Conservation (phyloP, 345 rosid species). For the Psidium guajava region DNA sequence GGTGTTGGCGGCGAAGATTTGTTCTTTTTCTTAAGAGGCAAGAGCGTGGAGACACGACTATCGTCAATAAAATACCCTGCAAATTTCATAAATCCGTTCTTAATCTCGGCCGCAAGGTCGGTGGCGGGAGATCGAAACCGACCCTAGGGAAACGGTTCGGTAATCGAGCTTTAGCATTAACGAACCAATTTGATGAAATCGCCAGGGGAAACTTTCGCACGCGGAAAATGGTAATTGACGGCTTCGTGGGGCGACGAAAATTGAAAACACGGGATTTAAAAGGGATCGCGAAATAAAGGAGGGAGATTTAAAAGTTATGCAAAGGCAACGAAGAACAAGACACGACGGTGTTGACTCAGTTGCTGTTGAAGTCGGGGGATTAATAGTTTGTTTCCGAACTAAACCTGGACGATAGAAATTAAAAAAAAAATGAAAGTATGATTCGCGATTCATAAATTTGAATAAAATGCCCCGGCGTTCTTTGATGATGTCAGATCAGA, state of each 20-base stretch:
- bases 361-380: neutral
- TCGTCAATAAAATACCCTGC: neutral
- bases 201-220: too few relatives aligned
- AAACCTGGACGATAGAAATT: neutral
- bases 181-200: neutral
- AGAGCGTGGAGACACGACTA: neutral
- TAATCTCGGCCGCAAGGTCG: accelerated
- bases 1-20: too few relatives aligned
- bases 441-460: too few relatives aligned
- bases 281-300: neutral
- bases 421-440: too few relatives aligned
- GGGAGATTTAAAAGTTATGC: neutral
- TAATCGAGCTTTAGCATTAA: neutral
- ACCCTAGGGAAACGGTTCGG: neutral
- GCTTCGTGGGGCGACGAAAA: neutral
- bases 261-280: neutral
- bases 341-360: accelerated
- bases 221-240: neutral
- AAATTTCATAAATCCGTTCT: neutral
- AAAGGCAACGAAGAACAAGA: neutral
- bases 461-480: too few relatives aligned
- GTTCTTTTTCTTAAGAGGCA: too few relatives aligned
- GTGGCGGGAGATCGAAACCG: neutral
- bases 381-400: neutral
- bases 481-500: too few relatives aligned